Evolutionary conservation across 1,139 yeast species (phyloP), one percentile per base, ranked within the genome.

Genomic region (Dujonia santamariae): DNA sequence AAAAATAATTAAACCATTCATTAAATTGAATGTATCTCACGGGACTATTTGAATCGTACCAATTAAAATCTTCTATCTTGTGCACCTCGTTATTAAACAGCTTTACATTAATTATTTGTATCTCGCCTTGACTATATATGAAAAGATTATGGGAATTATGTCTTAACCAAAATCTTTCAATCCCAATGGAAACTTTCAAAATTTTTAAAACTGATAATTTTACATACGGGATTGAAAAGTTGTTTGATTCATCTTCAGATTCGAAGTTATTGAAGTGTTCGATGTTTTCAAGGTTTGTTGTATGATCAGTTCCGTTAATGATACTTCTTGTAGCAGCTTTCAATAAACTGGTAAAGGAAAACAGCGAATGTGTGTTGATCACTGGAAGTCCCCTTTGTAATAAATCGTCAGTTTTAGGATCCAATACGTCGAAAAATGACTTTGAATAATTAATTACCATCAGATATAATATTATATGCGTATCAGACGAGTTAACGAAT

Each of bases 111-210:
- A 67, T 54, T 4, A 64, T 39, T 44, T 69, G 75, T 23, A 68
- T 45, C 35, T 48, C 53, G 35, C 46, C 44, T n/a, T 45, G 44
- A 26, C 51, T 48, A 43, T 52, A 59, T 2, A 67, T 51, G 20
- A 63, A 49, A 27, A 69, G 43, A 38, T 59, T 61, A 41, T 67
- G 72, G 24, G 72, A 63, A 41, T 67, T 63, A 19, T 60, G 54
- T 38, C 63, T 60, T 28, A 67, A 42, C 73, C 73, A 68, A 37
- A 50, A 63, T 8, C 55, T 43, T 7, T 49, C 44, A 18, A 63
- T 48, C 0, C 66, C 67, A 23, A 60, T 56, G 11, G 62, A 59
- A 23, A 67, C 54, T 43, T 66, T 67, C 31, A 68, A 48, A 12
- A 65, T 50, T 37, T 63, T 66, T 39, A 47, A 54, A 1, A 68